Conservation (phyloP, 345 rosid genomes). For the Aethionema arabicum region DNA sequence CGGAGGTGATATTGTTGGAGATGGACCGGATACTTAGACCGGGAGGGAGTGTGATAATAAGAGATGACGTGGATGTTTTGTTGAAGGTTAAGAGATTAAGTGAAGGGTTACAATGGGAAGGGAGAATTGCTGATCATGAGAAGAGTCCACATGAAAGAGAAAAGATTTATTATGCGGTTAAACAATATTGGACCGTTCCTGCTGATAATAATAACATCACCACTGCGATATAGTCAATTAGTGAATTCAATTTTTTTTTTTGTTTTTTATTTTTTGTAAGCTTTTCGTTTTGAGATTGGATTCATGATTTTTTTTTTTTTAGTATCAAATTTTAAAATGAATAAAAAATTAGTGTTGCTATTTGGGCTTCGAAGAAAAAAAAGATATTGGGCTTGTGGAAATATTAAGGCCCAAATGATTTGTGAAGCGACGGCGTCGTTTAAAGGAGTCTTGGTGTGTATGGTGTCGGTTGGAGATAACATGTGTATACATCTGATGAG, state of each 20-base stretch:
- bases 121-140: conserved; percentile 80
- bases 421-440: too few species aligned
- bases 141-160: conserved; percentile 66
- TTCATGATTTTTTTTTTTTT: too few species aligned
- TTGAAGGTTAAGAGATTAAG: conserved; percentile 56
- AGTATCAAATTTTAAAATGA: too few species aligned
- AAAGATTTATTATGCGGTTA: conserved; percentile 76
- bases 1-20: conserved; percentile 73
- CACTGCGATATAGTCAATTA: conserved; percentile 19
- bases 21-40: conserved; percentile 92
- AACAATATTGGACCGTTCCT: conserved; percentile 74
- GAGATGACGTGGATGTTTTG: conserved; percentile 84
- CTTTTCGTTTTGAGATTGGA: too few species aligned
- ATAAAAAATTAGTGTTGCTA: too few species aligned
- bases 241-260: conserved; percentile 8
- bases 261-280: not conserved
- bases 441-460: too few species aligned
- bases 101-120: conserved; percentile 76
- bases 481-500: not conserved
- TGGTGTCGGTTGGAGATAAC: not conserved
- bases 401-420: too few species aligned
- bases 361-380: too few species aligned
- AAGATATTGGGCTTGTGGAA: too few species aligned
- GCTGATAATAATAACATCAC: conserved; percentile 29
- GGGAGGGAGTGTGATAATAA: conserved; percentile 69